Base-by-base conservation (phyloP, 1,284 basidiomycete species). In the Phellinidium pouzarii region DNA sequence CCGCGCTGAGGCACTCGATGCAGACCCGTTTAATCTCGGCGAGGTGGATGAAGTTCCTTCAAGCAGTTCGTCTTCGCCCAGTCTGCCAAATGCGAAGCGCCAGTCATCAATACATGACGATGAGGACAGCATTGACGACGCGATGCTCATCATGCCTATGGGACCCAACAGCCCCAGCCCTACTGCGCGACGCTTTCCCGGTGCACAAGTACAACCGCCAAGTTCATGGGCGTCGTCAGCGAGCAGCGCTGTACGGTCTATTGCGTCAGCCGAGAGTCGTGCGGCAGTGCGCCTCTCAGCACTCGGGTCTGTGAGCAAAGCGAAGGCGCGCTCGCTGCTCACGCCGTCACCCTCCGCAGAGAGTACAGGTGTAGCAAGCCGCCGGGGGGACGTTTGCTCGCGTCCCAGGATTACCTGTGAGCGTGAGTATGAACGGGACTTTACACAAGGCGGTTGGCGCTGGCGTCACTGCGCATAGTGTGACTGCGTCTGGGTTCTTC, bases 401-500 rank as follows among this genome's bases (percentile, higher is more conserved):
- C 40, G 66, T 47, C 6, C 58, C 54, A 60, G 59, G 65, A 34
- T 67, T 68, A 7, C 68, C 64, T 4, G 62, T 60, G 20, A 60
- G 66, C 46, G 67, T 72, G 57, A 84, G 87, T 54, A 82, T 83
- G 49, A 67, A 78, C 38, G 80, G 79, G n/a, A 79, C 80, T 55
- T 72, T 71, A 60, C 68, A 76, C 61, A 87, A 87, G 70, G 68
- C 76, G 42, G 70, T 69, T 51, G 87, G 82, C 12, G 77, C 83
- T 26, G 82, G 76, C 23, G 86, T 88, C 45, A 80, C 84, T 66
- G 82, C 85, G 23, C 63, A 84, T 43, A 75, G 84, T 19, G 73
- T 89, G 49, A 87, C 82, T 26, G 86, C 84, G 26, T 75, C 72
- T 29, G 87, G 87, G 0, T 89, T 89, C 63, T 89, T 89, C 63